phyloP scores from a whole-genome alignment of 2,329 filamentous ascomycete genomes.

The Aspergillus puulaauensis region DNA sequence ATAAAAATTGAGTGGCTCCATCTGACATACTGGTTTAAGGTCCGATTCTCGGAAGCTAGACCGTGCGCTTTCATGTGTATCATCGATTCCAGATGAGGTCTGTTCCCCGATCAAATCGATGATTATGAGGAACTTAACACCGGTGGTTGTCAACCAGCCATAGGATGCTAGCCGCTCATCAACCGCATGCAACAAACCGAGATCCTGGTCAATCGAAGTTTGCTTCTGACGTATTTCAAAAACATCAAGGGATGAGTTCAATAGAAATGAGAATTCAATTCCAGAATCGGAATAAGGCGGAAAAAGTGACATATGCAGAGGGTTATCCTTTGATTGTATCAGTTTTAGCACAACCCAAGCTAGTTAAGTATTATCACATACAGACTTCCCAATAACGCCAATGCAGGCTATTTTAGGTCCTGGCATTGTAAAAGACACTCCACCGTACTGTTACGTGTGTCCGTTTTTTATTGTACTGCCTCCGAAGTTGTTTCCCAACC shows the following conservation, averaged over 20 bases:
- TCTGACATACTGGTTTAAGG: conserved; percentile 68
- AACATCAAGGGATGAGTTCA: conserved; percentile 88
- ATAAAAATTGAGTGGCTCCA: neutral
- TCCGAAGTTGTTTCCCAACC: neutral
- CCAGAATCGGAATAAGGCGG: conserved; percentile 65
- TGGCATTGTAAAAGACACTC: conserved; percentile 38
- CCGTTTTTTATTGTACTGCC: neutral
- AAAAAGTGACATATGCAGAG: conserved; percentile 89
- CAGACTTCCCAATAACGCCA: conserved; percentile 89
- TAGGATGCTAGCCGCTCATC: conserved; percentile 93
- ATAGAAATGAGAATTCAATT: conserved; percentile 86
- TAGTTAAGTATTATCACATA: conserved; percentile 44
- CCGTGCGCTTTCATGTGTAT: conserved; percentile 41
- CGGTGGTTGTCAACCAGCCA: conserved; percentile 95
- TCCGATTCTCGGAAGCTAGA: conserved; percentile 80
- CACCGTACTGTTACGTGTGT: neutral
- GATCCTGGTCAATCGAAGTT: conserved; percentile 75
- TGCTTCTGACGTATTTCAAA: conserved; percentile 81
- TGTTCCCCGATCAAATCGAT: conserved; percentile 83
- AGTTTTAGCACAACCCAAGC: neutral
- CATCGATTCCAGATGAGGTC: conserved; percentile 34
- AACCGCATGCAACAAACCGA: conserved; percentile 86
- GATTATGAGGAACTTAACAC: conserved; percentile 83
- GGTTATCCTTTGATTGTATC: conserved; percentile 71
- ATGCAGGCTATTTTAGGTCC: conserved; percentile 84